These are phyloP conservation scores for Vanderwaltozyma tropicalis DNA, from an alignment of 805 yeast genomes.

Conservation along the genomic window DNA sequence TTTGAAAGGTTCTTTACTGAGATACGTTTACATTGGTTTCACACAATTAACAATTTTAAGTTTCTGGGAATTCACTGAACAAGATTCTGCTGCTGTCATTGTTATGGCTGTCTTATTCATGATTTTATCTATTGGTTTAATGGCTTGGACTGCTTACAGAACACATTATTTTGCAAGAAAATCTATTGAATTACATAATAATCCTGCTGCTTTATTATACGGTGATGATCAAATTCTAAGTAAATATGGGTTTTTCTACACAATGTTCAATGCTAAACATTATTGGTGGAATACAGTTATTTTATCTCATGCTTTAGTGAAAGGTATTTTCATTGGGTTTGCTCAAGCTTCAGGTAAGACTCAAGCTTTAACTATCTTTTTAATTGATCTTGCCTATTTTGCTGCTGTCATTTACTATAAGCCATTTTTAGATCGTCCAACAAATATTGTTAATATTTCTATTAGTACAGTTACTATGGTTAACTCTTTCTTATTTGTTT, in stretches of 20 bases:
- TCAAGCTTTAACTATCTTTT: conserved; percentile 66
- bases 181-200: conserved; percentile 52
- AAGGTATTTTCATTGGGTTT: conserved; percentile 64
- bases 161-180: conserved; percentile 50
- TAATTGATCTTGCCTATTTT: conserved; percentile 64
- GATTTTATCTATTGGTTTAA: conserved; percentile 45
- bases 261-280: conserved; percentile 71
- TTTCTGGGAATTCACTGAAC: conserved; percentile 74
- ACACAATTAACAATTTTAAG: conserved; percentile 71
- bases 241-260: conserved; percentile 81
- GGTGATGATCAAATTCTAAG: conserved; percentile 64
- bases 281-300: conserved; percentile 77
- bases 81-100: conserved; percentile 82
- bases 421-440: conserved; percentile 77
- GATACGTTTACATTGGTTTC: conserved; percentile 77
- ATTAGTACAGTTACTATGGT: conserved; percentile 63
- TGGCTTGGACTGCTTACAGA: conserved; percentile 57
- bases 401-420: conserved; percentile 48
- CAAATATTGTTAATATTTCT: conserved; percentile 65
- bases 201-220: conserved; percentile 80
- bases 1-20: conserved; percentile 67
- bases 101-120: conserved; percentile 69
- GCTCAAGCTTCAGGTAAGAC: conserved; percentile 75
- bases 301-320: conserved; percentile 49
- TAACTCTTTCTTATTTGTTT: conserved; percentile 76